Percentiles rank a stretch among this genome's conserved stretches.
Evolutionary conservation across 441 rosid species (phyloP).

Genomic region (Raphanus hybrid): DNA sequence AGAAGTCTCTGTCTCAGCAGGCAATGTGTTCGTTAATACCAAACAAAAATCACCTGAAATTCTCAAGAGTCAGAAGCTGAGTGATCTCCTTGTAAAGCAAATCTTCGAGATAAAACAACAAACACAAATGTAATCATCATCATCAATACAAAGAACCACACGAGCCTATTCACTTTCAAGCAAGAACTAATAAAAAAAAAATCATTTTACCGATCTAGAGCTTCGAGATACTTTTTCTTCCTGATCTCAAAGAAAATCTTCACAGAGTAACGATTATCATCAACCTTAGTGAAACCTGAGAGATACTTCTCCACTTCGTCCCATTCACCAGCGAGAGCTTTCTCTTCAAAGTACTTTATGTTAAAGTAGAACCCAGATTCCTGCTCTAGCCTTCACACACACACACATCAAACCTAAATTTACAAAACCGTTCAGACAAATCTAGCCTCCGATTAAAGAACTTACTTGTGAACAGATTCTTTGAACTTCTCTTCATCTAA

Average conservation of each 20-base stretch:
- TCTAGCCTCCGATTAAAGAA: too few relatives aligned
- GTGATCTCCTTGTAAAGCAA: too few relatives aligned
- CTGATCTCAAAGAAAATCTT: slow-evolving; percentile 95
- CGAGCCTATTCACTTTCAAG: too few relatives aligned
- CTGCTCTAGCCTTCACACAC: slow-evolving; percentile 69
- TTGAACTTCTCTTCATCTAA: too few relatives aligned
- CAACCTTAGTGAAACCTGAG: slow-evolving; percentile 86
- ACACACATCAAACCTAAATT: too few relatives aligned
- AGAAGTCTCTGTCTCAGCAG: too few relatives aligned
- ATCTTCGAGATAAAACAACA: background rate
- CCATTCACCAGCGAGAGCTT: slow-evolving; percentile 95
- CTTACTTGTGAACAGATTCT: too few relatives aligned
- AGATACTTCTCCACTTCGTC: slow-evolving; percentile 90
- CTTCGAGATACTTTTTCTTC: slow-evolving; percentile 96
- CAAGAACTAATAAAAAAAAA: background rate
- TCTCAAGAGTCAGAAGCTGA: too few relatives aligned
- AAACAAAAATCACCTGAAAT: too few relatives aligned
- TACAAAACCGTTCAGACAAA: too few relatives aligned
- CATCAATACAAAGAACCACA: background rate
- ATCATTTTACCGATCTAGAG: slow-evolving; percentile 62
- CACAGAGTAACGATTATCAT: slow-evolving; percentile 92
- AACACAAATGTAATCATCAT: slow-evolving; percentile 5
- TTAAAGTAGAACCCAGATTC: slow-evolving; percentile 92
- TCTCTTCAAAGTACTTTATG: slow-evolving; percentile 87
- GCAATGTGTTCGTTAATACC: too few relatives aligned